These are phyloP conservation scores for Solanum neorickii DNA, from an alignment of 257 asterid species.

Conservation along the genomic window DNA sequence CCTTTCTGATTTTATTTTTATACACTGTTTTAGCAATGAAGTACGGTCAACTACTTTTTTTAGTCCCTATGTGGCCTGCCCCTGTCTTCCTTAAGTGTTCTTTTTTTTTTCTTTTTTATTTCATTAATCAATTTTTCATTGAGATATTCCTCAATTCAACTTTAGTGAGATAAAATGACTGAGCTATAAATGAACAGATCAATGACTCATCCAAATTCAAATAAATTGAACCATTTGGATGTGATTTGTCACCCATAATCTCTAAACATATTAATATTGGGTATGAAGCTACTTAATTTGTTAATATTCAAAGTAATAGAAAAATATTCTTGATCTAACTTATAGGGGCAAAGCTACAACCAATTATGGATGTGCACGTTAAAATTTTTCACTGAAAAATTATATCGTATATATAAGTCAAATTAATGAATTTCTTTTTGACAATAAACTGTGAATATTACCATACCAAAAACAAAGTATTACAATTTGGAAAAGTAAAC, in stretches of 20 bases:
- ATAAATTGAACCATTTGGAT: neutral
- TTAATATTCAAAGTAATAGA: neutral
- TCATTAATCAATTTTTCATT: neutral
- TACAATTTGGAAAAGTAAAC: too few relatives aligned
- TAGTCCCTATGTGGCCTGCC: neutral
- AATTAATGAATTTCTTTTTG: too few relatives aligned
- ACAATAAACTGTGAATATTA: too few relatives aligned
- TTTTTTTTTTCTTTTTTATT: neutral
- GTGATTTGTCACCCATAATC: neutral
- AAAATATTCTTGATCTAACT: neutral
- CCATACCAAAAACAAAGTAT: too few relatives aligned
- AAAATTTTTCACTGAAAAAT: too few relatives aligned
- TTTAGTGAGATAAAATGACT: neutral
- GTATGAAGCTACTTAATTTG: neutral
- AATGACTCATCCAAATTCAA: too few relatives aligned
- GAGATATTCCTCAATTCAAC: neutral
- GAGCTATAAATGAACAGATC: neutral
- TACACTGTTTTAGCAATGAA: neutral
- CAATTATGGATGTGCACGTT: too few relatives aligned
- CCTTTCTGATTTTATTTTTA: neutral
- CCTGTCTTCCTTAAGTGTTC: neutral
- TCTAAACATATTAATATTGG: neutral
- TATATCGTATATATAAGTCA: too few relatives aligned
- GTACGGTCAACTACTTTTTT: neutral
- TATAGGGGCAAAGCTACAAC: too few relatives aligned